Evolutionary conservation across 208 protist species (phyloP).

Genomic region (Acanthamoeba culbertsoni): DNA sequence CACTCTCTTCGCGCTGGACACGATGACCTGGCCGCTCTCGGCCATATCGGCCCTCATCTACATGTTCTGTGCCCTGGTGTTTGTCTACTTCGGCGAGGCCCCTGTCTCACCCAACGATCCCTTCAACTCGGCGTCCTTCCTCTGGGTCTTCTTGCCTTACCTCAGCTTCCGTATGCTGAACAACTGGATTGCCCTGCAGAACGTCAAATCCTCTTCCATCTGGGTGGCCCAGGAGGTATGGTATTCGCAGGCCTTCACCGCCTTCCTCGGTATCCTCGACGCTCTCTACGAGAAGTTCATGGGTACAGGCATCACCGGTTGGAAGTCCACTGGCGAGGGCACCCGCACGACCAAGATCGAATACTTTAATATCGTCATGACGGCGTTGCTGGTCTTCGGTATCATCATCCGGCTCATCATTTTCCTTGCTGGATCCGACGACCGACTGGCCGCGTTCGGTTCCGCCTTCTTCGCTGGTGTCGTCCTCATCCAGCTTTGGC

Average conservation of each 20-base stretch:
- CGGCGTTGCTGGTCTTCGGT: neutral
- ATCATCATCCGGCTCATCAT: constrained; percentile 28
- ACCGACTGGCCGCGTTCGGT: neutral
- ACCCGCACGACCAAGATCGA: constrained; percentile 6
- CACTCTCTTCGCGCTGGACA: constrained; percentile 4
- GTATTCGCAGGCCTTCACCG: constrained; percentile 30
- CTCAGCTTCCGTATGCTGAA: constrained; percentile 35
- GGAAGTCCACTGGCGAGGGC: constrained; percentile 21
- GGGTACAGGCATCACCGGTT: neutral
- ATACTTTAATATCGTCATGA: constrained; percentile 38
- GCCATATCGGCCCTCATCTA: constrained; percentile 47
- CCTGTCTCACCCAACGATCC: neutral
- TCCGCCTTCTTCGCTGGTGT: constrained; percentile 42
- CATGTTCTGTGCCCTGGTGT: constrained; percentile 50
- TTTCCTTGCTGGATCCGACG: neutral
- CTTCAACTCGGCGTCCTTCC: neutral
- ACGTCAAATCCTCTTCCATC: constrained; percentile 5
- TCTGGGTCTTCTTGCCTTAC: constrained; percentile 57
- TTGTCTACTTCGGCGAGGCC: constrained; percentile 27
- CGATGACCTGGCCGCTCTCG: constrained; percentile 43
- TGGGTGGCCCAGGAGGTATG: constrained; percentile 52
- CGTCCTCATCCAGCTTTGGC: constrained; percentile 41
- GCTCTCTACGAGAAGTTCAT: constrained; percentile 50
- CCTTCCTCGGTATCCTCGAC: constrained; percentile 52
- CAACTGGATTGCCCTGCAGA: constrained; percentile 56